These are phyloP conservation scores for Lagenidium sp. DNA, from an alignment of 352 stramenopile genomes.

Conservation along the genomic window DNA sequence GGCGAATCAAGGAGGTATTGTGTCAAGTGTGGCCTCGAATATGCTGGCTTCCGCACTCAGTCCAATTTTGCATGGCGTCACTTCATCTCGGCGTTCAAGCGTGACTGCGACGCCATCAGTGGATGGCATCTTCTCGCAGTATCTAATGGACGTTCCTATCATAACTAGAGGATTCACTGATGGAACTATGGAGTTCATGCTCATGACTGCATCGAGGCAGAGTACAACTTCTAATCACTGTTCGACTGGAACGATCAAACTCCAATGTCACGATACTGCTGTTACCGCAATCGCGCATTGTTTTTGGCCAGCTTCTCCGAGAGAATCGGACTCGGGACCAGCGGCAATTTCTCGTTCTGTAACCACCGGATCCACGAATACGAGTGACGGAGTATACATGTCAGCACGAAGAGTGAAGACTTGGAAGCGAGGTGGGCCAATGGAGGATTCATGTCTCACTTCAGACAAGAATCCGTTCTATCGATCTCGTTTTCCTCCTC, in stretches of 20 bases:
- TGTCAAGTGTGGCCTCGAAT: background rate
- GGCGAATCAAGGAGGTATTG: background rate
- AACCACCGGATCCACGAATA: conserved; percentile 5
- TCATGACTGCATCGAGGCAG: conserved; percentile 13
- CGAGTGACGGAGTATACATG: conserved; percentile 2
- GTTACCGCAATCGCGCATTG: conserved; percentile 15
- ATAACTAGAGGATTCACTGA: conserved; percentile 37
- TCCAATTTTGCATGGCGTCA: background rate
- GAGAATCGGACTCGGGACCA: background rate
- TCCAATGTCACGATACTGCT: conserved; percentile 5
- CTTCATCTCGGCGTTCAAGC: no score
- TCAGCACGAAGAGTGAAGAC: conserved; percentile 10
- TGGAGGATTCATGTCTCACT: conserved; percentile 26
- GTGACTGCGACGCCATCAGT: background rate
- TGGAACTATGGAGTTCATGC: conserved; percentile 27
- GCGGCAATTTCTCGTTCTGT: conserved; percentile 5
- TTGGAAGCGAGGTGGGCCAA: conserved; percentile 13
- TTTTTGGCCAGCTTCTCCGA: conserved; percentile 4
- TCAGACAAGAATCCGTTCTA: conserved; percentile 60
- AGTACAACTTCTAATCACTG: background rate
- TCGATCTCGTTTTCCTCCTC: conserved; percentile 29
- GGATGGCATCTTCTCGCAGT: conserved; percentile 14
- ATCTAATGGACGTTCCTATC: conserved; percentile 52
- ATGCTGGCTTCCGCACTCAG: background rate
- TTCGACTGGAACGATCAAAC: no score